Conservation (phyloP, 2,329 filamentous ascomycete species). For the Aaosphaeria pasadenensis region DNA sequence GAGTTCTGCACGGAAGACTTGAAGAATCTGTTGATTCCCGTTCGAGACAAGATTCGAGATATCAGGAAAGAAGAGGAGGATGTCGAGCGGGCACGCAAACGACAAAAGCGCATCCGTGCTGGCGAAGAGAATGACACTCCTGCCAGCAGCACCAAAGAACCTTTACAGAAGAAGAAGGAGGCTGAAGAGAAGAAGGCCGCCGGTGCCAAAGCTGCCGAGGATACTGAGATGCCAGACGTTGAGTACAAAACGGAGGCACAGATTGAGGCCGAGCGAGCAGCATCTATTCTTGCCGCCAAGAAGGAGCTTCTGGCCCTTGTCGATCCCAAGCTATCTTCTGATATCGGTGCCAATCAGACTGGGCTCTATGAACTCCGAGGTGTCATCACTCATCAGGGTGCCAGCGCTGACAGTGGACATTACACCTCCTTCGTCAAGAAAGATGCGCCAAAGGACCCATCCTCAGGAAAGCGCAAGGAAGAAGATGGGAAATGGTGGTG, state of each 20-base stretch:
- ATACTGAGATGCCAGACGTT: slow-evolving; percentile 68
- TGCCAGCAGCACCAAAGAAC: slow-evolving; percentile 45
- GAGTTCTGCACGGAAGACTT: slow-evolving; percentile 95
- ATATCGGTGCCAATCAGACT: slow-evolving; percentile 86
- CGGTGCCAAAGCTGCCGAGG: slow-evolving; percentile 52
- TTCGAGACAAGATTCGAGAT: slow-evolving; percentile 95
- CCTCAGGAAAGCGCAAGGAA: slow-evolving; percentile 71
- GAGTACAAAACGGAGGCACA: slow-evolving; percentile 92
- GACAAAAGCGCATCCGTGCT: slow-evolving; percentile 70
- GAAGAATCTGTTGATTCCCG: slow-evolving; percentile 76
- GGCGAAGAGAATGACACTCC: slow-evolving; percentile 52
- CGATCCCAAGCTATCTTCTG: slow-evolving; percentile 68
- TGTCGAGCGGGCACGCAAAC: slow-evolving; percentile 84
- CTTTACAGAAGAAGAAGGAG: slow-evolving; percentile 51
- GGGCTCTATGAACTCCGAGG: slow-evolving; percentile 93
- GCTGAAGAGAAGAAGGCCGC: slow-evolving; percentile 44
- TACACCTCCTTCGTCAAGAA: slow-evolving; percentile 99
- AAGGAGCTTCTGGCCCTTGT: slow-evolving; percentile 82
- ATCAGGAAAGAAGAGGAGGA: slow-evolving; percentile 94
- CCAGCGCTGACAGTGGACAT: slow-evolving; percentile 94
- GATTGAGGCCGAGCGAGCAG: slow-evolving; percentile 79
- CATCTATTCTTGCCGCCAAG: slow-evolving; percentile 74
- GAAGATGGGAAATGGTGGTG: slow-evolving; percentile 99
- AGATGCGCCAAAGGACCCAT: slow-evolving; percentile 66
- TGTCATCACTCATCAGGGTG: slow-evolving; percentile 93